Evolutionary conservation across 2,329 filamentous ascomycete genomes (phyloP), one percentile per base, ranked within the genome.

Genomic region (Blastomyces parvus): DNA sequence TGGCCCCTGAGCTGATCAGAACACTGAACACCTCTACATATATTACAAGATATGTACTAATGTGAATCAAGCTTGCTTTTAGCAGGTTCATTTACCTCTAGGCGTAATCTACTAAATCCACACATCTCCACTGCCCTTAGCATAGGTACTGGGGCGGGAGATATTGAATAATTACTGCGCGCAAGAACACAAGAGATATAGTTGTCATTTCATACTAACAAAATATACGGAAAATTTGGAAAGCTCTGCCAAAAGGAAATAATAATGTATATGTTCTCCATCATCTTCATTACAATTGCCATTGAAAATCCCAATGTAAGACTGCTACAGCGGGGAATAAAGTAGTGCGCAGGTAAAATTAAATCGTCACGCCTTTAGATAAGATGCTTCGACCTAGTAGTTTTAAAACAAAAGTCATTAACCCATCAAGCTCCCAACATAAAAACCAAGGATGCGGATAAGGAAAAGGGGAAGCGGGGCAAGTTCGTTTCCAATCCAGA

Each of bases 341-440:
- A 27, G 22, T 11, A 62, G 57, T 48, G 44, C 9, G 22, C 53
- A 60, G 52, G 33, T 33, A 60, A 63, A 56, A 52, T 55, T 36
- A 52, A 44, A 61, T 33, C 59, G 56, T 67, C 38, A 58, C 50
- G 56, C 4, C 9, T 68, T 67, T 82, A 88, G 70, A 88, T 88
- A 68, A 88, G 84, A 79, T 88, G 85, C 82, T 88, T 88, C 70
- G 85, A 87, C 71, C 84, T 86, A 63, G 52, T 61, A 44, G 33
- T 46, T 56, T 44, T 42, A 52, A 52, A 27, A 42, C 53, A 46
- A 57, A 42, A 40, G 3, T 5, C n/a, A 17, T 33, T 30, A 42
- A 22, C 7, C 42, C 22, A 61, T 25, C n/a, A 53, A 36, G 64
- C 55, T 40, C 55, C 25, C 38, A 9, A 36, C 17, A 17, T 17